phyloP scores from a whole-genome alignment of 495 filamentous ascomycete species.

The Xanthoparmelia taractica region DNA sequence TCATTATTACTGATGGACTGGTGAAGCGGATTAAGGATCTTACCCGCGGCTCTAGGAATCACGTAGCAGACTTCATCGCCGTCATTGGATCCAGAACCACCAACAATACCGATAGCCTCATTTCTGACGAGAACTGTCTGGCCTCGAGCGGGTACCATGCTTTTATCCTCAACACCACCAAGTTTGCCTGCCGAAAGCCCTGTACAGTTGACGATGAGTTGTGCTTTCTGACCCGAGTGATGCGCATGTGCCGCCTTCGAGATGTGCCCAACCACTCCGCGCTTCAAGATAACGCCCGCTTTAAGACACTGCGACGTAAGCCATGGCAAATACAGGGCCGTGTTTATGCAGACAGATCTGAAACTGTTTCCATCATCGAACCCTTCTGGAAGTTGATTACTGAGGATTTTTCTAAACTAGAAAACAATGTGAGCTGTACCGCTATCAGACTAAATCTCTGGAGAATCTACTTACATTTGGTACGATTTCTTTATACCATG shows the following conservation, averaged over 20 bases:
- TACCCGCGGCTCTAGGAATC: conserved; percentile 78
- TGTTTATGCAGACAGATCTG: conserved; percentile 86
- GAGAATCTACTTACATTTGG: conserved; percentile 48
- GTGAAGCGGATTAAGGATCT: background rate
- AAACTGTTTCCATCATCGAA: conserved; percentile 64
- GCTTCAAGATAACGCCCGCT: conserved; percentile 58
- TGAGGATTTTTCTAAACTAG: conserved; percentile 50
- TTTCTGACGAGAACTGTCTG: conserved; percentile 89
- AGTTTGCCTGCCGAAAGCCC: conserved; percentile 66
- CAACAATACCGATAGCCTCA: conserved; percentile 61
- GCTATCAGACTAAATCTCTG: background rate
- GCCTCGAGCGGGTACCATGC: conserved; percentile 69
- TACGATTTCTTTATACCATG: conserved; percentile 79
- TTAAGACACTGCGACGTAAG: conserved; percentile 67
- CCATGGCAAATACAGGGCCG: conserved; percentile 78
- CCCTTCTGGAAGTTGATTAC: conserved; percentile 48
- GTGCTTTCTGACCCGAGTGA: conserved; percentile 52
- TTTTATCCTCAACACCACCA: conserved; percentile 73
- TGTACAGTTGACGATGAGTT: conserved; percentile 80
- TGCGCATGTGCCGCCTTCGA: conserved; percentile 59
- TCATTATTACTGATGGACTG: background rate
- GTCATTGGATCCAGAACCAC: conserved; percentile 70
- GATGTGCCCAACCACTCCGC: conserved; percentile 59
- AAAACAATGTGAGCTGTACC: background rate
- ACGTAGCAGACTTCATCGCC: conserved; percentile 74